Evolutionary conservation across 2,329 filamentous ascomycete genomes (phyloP).

Genomic region (Allantophomopsis cytisporea): DNA sequence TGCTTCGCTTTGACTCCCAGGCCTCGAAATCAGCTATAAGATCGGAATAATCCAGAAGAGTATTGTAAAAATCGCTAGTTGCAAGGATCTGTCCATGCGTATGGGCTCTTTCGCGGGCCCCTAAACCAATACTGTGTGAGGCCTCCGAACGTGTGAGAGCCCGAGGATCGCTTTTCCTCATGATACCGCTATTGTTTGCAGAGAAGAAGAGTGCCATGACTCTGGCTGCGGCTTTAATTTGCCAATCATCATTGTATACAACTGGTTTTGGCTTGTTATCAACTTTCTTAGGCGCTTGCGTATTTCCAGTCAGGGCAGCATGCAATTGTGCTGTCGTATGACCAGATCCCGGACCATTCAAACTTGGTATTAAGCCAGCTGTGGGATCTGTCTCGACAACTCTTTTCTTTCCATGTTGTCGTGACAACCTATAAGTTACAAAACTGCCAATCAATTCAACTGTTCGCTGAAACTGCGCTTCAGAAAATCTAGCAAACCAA

Average conservation of each 20-base stretch:
- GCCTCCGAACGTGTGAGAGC: conserved; percentile 19
- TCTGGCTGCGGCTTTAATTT: conserved; percentile 67
- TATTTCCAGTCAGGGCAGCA: conserved; percentile 52
- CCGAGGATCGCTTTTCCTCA: conserved; percentile 23
- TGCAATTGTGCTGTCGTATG: conserved; percentile 52
- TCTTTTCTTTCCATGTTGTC: conserved; percentile 54
- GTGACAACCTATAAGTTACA: conserved; percentile 64
- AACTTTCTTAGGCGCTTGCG: conserved; percentile 34
- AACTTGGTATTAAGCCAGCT: conserved; percentile 58
- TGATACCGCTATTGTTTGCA: conserved; percentile 51
- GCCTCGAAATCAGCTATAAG: conserved; percentile 74
- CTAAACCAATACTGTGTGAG: conserved; percentile 22
- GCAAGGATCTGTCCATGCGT: conserved; percentile 55
- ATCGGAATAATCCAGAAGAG: conserved; percentile 75
- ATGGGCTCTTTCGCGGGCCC: conserved; percentile 25
- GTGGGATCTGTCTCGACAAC: conserved; percentile 45
- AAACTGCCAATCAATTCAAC: conserved; percentile 71
- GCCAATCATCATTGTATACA: conserved; percentile 76
- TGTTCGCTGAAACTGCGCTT: conserved; percentile 52
- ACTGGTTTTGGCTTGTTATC: conserved; percentile 41
- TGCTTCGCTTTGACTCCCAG: conserved; percentile 64
- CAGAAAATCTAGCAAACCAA: conserved; percentile 64
- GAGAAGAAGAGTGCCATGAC: conserved; percentile 72
- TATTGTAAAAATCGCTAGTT: conserved; percentile 79
- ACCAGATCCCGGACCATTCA: conserved; percentile 47